Conservation (phyloP, 345 rosid species). For the Streptanthus diversifolius region DNA sequence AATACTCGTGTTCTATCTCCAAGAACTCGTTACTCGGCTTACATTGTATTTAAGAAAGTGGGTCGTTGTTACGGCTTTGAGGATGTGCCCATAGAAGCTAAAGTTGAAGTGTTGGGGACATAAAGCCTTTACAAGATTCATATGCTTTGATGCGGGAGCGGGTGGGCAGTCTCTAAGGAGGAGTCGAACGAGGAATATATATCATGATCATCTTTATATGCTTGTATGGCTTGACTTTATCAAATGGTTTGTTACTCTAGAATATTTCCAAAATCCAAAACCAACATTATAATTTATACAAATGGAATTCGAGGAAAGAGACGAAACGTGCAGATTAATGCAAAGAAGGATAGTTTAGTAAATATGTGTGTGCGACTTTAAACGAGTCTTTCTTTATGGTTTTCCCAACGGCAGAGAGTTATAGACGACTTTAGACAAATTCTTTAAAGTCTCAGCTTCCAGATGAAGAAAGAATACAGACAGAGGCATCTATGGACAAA, state of each 20-base stretch:
- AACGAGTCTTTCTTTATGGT: neutral
- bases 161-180: neutral
- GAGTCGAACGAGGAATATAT: neutral
- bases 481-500: neutral
- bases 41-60: slow-evolving; percentile 11
- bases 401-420: neutral
- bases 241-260: no score
- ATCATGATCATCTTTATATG: no score
- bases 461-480: neutral
- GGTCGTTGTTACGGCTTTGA: neutral
- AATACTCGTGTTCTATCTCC: neutral
- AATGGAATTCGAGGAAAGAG: no score
- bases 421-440: neutral
- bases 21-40: slow-evolving; percentile 16
- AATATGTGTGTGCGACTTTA: neutral
- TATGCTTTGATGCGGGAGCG: neutral
- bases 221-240: no score
- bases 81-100: slow-evolving; percentile 6
- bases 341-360: no score
- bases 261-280: no score
- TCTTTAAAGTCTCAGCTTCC: neutral
- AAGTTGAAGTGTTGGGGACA: slow-evolving; percentile 15
- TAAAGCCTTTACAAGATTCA: neutral
- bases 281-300: no score
- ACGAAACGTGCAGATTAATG: no score